A percentile compares a stretch with the other conserved stretches of the same genome.
phyloP scores from a whole-genome alignment of 176 grass and related monocot genomes.

The Poa annua region DNA sequence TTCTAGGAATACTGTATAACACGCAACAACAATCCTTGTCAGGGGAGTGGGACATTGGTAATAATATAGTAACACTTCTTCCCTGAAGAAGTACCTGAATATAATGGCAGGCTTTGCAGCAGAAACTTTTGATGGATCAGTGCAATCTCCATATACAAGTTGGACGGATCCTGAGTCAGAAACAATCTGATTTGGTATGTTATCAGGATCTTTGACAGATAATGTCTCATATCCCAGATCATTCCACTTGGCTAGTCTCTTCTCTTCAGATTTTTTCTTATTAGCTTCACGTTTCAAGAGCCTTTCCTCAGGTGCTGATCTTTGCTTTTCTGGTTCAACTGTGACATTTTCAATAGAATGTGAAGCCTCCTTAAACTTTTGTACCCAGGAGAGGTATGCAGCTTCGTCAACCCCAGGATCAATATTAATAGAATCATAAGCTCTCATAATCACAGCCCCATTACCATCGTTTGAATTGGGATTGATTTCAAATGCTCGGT shows the following conservation, averaged over 20 bases:
- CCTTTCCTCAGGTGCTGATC: constrained; percentile 60
- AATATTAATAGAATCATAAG: constrained; percentile 60
- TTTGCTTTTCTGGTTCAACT: constrained; percentile 58
- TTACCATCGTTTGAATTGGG: constrained; percentile 44
- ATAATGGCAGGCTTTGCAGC: constrained; percentile 75
- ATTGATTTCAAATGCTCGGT: constrained; percentile 78
- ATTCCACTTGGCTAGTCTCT: constrained; percentile 84
- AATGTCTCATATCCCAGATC: constrained; percentile 76
- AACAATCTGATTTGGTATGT: constrained; percentile 56
- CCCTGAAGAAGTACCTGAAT: constrained; percentile 69
- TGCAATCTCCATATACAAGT: constrained; percentile 97
- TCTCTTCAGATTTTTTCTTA: constrained; percentile 78
- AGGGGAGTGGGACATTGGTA: background rate
- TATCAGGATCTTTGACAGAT: constrained; percentile 58
- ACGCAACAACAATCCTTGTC: constrained; percentile 13
- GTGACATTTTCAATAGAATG: constrained; percentile 54
- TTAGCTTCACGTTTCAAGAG: constrained; percentile 67
- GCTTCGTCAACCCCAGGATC: constrained; percentile 70
- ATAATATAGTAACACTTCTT: constrained; percentile 34
- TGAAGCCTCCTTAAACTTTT: constrained; percentile 85
- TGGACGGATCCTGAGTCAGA: constrained; percentile 65
- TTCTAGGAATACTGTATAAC: constrained; percentile 27
- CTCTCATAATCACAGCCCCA: constrained; percentile 42
- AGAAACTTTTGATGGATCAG: constrained; percentile 70
- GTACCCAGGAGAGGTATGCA: constrained; percentile 83